Conservation (phyloP, 2,329 filamentous ascomycete genomes). For the Microdochium paspali region DNA sequence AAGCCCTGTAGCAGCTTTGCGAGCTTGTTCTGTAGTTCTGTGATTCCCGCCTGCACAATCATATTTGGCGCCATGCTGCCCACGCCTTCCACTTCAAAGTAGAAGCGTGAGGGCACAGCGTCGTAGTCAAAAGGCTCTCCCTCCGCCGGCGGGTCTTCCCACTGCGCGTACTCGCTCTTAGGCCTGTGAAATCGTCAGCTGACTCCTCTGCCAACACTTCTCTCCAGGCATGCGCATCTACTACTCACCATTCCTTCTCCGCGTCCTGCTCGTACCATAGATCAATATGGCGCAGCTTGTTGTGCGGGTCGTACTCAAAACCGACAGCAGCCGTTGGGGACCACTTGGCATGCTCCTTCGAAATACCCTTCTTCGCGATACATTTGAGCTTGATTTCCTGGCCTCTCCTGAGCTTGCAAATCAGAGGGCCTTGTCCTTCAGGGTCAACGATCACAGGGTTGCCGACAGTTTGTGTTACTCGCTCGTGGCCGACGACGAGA, state of each 20-base stretch:
- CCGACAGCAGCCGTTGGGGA: conserved; percentile 84
- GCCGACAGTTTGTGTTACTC: conserved; percentile 67
- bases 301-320: conserved; percentile 97
- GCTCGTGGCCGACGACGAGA: conserved; percentile 60
- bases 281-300: conserved; percentile 85
- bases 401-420: conserved; percentile 80
- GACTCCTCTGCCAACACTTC: conserved; percentile 16
- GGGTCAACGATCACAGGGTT: conserved; percentile 77
- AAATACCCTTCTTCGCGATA: conserved; percentile 95
- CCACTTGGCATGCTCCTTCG: conserved; percentile 99
- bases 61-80: conserved; percentile 83
- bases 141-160: conserved; percentile 71
- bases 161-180: conserved; percentile 67
- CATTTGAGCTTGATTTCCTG: conserved; percentile 88
- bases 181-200: too few species aligned
- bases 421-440: conserved; percentile 71
- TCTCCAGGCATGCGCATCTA: neutral
- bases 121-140: conserved; percentile 88
- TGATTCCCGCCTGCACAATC: conserved; percentile 83
- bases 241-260: conserved; percentile 70
- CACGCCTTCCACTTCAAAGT: conserved; percentile 85
- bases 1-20: conserved; percentile 65
- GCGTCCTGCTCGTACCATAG: conserved; percentile 91
- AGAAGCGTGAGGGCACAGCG: conserved; percentile 76
- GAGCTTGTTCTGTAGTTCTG: conserved; percentile 82